Conservation (phyloP, 2,329 filamentous ascomycete species). For the Aspergillus fumigatus region DNA sequence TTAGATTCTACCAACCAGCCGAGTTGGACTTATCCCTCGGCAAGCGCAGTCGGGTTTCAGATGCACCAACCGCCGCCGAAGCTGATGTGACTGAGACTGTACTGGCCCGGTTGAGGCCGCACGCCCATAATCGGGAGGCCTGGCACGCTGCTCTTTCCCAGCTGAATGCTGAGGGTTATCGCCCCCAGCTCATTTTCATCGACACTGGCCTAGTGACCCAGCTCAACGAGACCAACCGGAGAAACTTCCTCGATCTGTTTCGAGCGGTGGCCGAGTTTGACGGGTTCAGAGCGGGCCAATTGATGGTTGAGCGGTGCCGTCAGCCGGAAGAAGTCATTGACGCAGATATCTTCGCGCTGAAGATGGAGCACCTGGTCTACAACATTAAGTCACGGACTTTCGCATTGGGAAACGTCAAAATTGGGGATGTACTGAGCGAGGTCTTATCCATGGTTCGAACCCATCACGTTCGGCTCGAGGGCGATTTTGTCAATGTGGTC, state of each 20-base stretch:
- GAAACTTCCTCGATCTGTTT: constrained; percentile 93
- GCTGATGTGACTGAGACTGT: constrained; percentile 84
- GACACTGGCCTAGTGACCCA: constrained; percentile 95
- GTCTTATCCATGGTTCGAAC: constrained; percentile 85
- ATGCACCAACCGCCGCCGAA: constrained; percentile 47
- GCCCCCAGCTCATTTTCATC: constrained; percentile 94
- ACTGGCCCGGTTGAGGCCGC: constrained; percentile 71
- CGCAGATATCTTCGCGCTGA: constrained; percentile 83
- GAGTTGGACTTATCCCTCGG: constrained; percentile 61
- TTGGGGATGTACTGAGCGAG: constrained; percentile 88
- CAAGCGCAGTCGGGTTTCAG: constrained; percentile 38
- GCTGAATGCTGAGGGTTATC: constrained; percentile 81
- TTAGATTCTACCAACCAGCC: constrained; percentile 87
- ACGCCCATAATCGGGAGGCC: constrained; percentile 59
- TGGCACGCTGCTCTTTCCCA: constrained; percentile 72
- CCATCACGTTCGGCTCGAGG: constrained; percentile 91
- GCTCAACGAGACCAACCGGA: constrained; percentile 77
- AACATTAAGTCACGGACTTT: constrained; percentile 87
- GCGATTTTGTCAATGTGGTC: constrained; percentile 97
- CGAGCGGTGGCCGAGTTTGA: constrained; percentile 94
- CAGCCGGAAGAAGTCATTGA: constrained; percentile 89
- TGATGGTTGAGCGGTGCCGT: constrained; percentile 94
- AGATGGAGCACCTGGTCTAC: constrained; percentile 94
- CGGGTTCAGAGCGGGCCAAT: constrained; percentile 85
- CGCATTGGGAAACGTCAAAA: constrained; percentile 88